Evolutionary conservation across 176 grass and related monocot species (phyloP).

Genomic region (Saccharum officinarum): DNA sequence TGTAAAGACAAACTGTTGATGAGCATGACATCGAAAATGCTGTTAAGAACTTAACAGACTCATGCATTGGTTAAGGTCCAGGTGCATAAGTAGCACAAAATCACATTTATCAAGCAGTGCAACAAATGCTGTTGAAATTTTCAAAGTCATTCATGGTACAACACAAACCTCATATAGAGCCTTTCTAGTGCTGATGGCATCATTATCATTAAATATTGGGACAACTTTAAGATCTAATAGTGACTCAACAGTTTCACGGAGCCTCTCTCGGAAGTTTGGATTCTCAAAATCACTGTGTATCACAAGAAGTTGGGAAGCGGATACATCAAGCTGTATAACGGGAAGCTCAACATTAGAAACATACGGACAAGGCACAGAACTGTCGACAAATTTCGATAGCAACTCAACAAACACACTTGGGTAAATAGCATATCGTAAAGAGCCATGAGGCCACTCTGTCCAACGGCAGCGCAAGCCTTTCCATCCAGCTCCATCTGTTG

Average conservation of each 20-base stretch:
- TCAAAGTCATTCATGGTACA: slow-evolving; percentile 8
- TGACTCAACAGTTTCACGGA: slow-evolving; percentile 72
- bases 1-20: slow-evolving; percentile 38
- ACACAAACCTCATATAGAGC: slow-evolving; percentile 91
- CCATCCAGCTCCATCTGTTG: slow-evolving; percentile 88
- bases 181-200: slow-evolving; percentile 91
- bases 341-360: slow-evolving; percentile 34
- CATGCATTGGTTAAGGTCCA: slow-evolving; percentile 4
- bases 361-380: neutral
- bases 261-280: slow-evolving; percentile 69
- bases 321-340: slow-evolving; percentile 82
- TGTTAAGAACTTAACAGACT: neutral
- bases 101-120: neutral
- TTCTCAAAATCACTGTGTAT: slow-evolving; percentile 92
- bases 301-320: slow-evolving; percentile 92
- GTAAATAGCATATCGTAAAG: slow-evolving; percentile 89
- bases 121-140: neutral
- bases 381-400: neutral
- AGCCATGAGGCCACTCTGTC: slow-evolving; percentile 96
- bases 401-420: slow-evolving; percentile 58
- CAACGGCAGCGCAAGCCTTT: slow-evolving; percentile 90
- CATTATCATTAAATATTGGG: slow-evolving; percentile 98
- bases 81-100: neutral
- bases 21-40: slow-evolving; percentile 1
- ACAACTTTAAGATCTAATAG: slow-evolving; percentile 77